These are phyloP conservation scores for Leucocoprinus gongylophorus DNA, from an alignment of 1,284 basidiomycete genomes.

Conservation along the genomic window DNA sequence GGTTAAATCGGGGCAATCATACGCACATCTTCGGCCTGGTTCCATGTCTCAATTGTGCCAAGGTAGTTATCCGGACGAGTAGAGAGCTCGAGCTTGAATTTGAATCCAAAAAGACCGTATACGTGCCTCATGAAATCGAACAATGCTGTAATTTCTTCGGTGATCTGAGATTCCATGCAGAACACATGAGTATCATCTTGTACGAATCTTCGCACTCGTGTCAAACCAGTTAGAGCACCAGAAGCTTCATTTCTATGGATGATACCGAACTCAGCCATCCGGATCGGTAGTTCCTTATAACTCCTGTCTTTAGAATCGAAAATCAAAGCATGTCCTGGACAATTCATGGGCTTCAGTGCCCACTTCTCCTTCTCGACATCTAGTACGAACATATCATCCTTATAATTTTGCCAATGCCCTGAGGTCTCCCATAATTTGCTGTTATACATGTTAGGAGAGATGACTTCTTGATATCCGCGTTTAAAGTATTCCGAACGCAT, in stretches of 20 bases:
- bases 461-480: slow-evolving; percentile 89
- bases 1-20: background rate
- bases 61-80: slow-evolving; percentile 96
- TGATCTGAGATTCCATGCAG: slow-evolving; percentile 95
- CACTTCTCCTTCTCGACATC: slow-evolving; percentile 94
- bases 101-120: slow-evolving; percentile 96
- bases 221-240: slow-evolving; percentile 90
- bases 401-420: slow-evolving; percentile 97
- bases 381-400: slow-evolving; percentile 95
- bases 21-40: slow-evolving; percentile 72
- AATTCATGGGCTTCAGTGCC: slow-evolving; percentile 99
- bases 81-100: slow-evolving; percentile 93
- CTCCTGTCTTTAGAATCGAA: slow-evolving; percentile 93
- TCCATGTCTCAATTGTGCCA: slow-evolving; percentile 87
- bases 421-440: slow-evolving; percentile 97
- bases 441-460: slow-evolving; percentile 98
- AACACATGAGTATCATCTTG: slow-evolving; percentile 98
- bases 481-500: slow-evolving; percentile 89
- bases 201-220: slow-evolving; percentile 90
- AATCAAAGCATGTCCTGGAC: slow-evolving; percentile 95
- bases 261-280: slow-evolving; percentile 98
- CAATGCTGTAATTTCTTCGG: slow-evolving; percentile 77
- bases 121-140: slow-evolving; percentile 96
- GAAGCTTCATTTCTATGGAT: slow-evolving; percentile 96
- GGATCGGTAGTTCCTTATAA: slow-evolving; percentile 93